These are phyloP conservation scores for Eruca vesicaria DNA, from an alignment of 441 rosid genomes.

Conservation along the genomic window DNA sequence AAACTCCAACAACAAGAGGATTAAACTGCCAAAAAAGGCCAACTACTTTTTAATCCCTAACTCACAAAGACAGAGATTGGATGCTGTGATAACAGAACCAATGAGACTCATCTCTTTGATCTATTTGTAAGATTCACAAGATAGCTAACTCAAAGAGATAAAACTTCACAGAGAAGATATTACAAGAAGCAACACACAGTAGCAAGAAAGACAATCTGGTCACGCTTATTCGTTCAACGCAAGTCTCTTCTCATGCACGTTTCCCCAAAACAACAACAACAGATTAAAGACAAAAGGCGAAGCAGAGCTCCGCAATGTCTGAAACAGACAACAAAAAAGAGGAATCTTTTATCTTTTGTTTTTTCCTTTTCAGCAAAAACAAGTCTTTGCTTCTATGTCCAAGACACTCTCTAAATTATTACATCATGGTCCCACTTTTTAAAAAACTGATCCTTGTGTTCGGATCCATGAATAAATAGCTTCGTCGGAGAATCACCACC, in stretches of 20 bases:
- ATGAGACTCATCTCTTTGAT: not conserved
- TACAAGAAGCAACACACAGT: not conserved
- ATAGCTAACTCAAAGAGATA: not conserved
- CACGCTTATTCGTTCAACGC: slow-evolving; percentile 55
- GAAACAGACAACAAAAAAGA: slow-evolving; percentile 26
- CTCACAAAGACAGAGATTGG: slow-evolving; percentile 11
- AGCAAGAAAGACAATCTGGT: too few species aligned
- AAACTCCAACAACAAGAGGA: not conserved
- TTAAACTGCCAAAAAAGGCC: not conserved
- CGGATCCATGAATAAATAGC: slow-evolving; percentile 29
- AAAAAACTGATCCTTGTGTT: slow-evolving; percentile 3
- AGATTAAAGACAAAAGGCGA: not conserved
- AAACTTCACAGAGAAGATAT: too few species aligned
- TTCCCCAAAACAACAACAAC: slow-evolving; percentile 44
- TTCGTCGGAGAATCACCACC: slow-evolving; percentile 27
- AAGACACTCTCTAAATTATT: slow-evolving; percentile 28
- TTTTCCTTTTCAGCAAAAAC: slow-evolving; percentile 12
- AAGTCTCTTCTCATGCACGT: slow-evolving; percentile 65
- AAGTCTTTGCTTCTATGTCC: slow-evolving; percentile 33
- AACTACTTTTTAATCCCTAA: not conserved
- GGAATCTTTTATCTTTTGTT: slow-evolving; percentile 26
- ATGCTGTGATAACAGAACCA: slow-evolving; percentile 20
- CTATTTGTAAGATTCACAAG: not conserved
- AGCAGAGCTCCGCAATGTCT: slow-evolving; percentile 30
- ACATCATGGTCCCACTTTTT: slow-evolving; percentile 17